Conservation (phyloP, 2,329 filamentous ascomycete species). For the Lecanoromycetidae sp. region DNA sequence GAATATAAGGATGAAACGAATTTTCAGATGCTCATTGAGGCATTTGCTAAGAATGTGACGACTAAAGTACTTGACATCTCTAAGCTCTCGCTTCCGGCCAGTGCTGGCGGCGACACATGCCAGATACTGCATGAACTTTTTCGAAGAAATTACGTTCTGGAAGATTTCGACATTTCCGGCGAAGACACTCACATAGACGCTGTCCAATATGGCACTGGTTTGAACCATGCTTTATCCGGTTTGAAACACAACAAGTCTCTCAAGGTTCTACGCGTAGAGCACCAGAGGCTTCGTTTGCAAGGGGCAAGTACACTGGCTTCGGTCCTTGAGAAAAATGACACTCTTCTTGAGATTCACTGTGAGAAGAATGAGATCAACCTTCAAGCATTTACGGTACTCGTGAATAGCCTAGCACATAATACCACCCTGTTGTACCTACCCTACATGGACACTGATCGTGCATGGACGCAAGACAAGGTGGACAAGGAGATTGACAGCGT, state of each 20-base stretch:
- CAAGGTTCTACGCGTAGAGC: slow-evolving; percentile 50
- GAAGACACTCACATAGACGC: slow-evolving; percentile 61
- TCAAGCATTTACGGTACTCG: slow-evolving; percentile 56
- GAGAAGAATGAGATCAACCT: slow-evolving; percentile 61
- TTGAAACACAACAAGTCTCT: slow-evolving; percentile 52
- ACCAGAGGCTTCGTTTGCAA: slow-evolving; percentile 57
- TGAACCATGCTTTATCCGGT: slow-evolving; percentile 54
- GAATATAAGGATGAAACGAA: slow-evolving; percentile 55
- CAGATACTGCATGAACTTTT: slow-evolving; percentile 52
- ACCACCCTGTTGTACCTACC: slow-evolving; percentile 50
- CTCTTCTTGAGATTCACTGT: slow-evolving; percentile 54
- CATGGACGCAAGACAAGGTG: slow-evolving; percentile 48
- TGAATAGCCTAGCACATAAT: slow-evolving; percentile 57
- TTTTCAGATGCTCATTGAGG: slow-evolving; percentile 51
- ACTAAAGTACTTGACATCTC: slow-evolving; percentile 57
- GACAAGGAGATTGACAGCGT: slow-evolving; percentile 44
- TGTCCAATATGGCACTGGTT: slow-evolving; percentile 54
- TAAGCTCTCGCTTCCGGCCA: slow-evolving; percentile 56
- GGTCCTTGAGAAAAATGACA: slow-evolving; percentile 52
- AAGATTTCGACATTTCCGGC: slow-evolving; percentile 58
- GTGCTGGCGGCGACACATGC: slow-evolving; percentile 56
- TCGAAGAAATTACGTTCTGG: slow-evolving; percentile 52
- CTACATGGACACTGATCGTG: slow-evolving; percentile 49
- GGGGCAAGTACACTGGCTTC: slow-evolving; percentile 58
- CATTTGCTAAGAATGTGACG: slow-evolving; percentile 50